These are phyloP conservation scores for Globisporangium rhizosaccharum DNA, from an alignment of 352 stramenopile species.

Conservation along the genomic window DNA sequence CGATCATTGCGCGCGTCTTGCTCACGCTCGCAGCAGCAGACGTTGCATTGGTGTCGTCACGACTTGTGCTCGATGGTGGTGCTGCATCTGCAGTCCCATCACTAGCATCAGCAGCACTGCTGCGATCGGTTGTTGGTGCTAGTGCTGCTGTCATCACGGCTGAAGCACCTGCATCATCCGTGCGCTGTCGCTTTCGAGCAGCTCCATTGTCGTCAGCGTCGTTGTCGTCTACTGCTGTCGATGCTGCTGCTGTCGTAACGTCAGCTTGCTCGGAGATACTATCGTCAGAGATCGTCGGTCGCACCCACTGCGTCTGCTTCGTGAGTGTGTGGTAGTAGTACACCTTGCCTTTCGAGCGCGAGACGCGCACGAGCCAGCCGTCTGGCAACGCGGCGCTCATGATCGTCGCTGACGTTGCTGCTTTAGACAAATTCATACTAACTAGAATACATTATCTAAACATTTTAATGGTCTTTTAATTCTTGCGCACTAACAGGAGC, in stretches of 20 bases:
- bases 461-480: not conserved
- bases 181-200: conserved; percentile 21
- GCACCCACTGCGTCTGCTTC: conserved; percentile 52
- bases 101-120: no score
- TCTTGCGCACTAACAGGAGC: not conserved
- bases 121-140: no score
- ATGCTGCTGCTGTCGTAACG: not conserved
- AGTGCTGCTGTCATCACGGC: no score
- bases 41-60: no score
- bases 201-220: conserved; percentile 1
- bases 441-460: not conserved
- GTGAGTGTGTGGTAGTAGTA: conserved; percentile 61
- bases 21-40: not conserved
- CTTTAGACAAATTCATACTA: no score
- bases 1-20: conserved; percentile 21
- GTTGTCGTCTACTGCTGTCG: conserved; percentile 1
- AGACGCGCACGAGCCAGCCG: conserved; percentile 61
- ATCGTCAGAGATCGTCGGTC: conserved; percentile 19
- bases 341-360: conserved; percentile 57
- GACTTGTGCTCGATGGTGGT: not conserved
- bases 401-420: not conserved
- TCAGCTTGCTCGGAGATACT: not conserved
- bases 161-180: not conserved
- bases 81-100: not conserved
- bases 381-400: conserved; percentile 27